Base-by-base conservation (phyloP, 805 yeast species). In the Cyberlindnera saturnus region DNA sequence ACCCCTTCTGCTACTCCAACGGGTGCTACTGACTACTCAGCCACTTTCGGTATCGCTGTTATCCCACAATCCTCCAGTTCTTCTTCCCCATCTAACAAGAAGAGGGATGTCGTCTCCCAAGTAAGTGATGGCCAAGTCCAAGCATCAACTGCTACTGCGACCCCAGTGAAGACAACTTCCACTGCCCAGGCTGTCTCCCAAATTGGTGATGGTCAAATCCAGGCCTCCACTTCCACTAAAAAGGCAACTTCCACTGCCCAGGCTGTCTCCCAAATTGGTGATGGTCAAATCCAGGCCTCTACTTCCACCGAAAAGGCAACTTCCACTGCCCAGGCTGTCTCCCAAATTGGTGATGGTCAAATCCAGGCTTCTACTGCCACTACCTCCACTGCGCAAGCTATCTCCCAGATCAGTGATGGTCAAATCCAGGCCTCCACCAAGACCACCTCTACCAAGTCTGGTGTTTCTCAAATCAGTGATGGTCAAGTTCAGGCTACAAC, bases 31-130 rank as follows among this genome's bases (percentile, higher is more conserved):
- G 77, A 77, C 54, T 75, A 75, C 71, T 46, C 75, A 34, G 62
- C 66, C 39, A 59, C 73, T 39, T 83, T 83, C 56, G 91, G 90
- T 67, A 82, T 83, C 56, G 84, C 83, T 46, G 78, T 83, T 49
- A 65, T 70, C 49, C 75, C 83, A 47, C 34, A 23, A 15, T 31
- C 41, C 13, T 16, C 44, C 13, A 43, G 70, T 26, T 43, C 67
- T 23, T 45, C 63, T 42, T 43, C 65, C 28, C 44, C 62, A 46
- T 59, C 69, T 37, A 59, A 64, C 41, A 50, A 63, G 37, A 67
- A 61, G 59, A 65, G 70, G 58, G 64, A 57, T 32, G 75, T 66
- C 44, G 63, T 79, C 41, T 66, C 79, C 48, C 83, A 77, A 64
- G 77, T 79, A 45, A 71, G 73, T 53, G 85, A 79, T 52, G 83